Conservation (phyloP, 805 yeast genomes). For the Kuraishia piskuri region DNA sequence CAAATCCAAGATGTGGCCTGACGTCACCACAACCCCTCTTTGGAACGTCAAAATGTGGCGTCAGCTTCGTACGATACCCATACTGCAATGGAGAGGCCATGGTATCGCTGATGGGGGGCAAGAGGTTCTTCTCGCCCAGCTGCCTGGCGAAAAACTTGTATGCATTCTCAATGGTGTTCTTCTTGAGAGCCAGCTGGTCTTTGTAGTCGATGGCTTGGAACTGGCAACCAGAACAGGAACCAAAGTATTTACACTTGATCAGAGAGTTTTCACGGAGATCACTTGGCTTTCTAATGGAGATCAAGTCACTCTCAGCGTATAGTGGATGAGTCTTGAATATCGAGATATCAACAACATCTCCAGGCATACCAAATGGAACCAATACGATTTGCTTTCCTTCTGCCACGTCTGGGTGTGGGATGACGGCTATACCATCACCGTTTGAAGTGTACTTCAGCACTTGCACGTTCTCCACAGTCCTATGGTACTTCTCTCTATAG, state of each 20-base stretch:
- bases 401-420: constrained; percentile 46
- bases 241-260: constrained; percentile 76
- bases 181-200: constrained; percentile 65
- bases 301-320: constrained; percentile 68
- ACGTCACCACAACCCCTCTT: constrained; percentile 29
- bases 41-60: constrained; percentile 91
- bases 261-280: constrained; percentile 42
- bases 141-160: constrained; percentile 67
- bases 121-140: constrained; percentile 27
- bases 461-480: constrained; percentile 48
- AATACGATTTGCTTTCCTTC: constrained; percentile 38
- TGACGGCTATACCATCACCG: constrained; percentile 81
- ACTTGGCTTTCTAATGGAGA: constrained; percentile 32
- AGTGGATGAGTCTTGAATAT: constrained; percentile 72
- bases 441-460: constrained; percentile 58
- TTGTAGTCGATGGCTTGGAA: constrained; percentile 72
- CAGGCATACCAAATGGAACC: constrained; percentile 84
- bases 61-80: constrained; percentile 82
- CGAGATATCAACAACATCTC: constrained; percentile 63
- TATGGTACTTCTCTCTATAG: constrained; percentile 41
- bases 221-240: constrained; percentile 92
- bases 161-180: constrained; percentile 72
- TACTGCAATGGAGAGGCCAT: constrained; percentile 63
- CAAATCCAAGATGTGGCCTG: constrained; percentile 80
- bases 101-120: constrained; percentile 51